Base-by-base conservation (phyloP, 768 basidiomycete species). In the Lepiota venenata region DNA sequence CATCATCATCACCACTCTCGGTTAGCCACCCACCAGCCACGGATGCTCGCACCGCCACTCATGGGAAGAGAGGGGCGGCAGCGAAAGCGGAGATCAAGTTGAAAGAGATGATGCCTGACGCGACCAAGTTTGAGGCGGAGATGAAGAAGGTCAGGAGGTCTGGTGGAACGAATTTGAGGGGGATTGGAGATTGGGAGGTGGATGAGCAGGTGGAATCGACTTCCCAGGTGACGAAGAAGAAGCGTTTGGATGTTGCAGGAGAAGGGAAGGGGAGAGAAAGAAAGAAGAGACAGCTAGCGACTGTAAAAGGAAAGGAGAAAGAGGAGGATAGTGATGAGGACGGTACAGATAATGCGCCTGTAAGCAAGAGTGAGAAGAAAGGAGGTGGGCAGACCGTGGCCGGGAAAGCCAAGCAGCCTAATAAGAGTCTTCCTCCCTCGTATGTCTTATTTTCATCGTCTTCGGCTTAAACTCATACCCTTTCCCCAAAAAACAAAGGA, bases 71-170 rank as follows among this genome's bases (percentile, higher is more conserved):
- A 16, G 64, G 58, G 10, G 80, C 81, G 21, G 79, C 80, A 10
- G 61, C 67, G 21, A 74, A 71, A 54, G 80, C 81, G 1, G 65
- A 69, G 44, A 66, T 84, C 76, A 61, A 74, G 69, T 59, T 93
- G 75, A 63, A 82, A 72, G 68, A 80, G 71, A 72, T 93, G 53
- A 92, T 93, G 84, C 91, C 91, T 0, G 91, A 93, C 59, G 74
- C 91, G 2, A 59, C 84, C 38, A 79, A 74, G 53, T 93, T 77
- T 61, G 81, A 91, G 64, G 79, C 79, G 60, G 85, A 93, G 70
- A 74, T 80, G 73, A 61, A 64, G 65, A 64, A 63, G 67, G 68
- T 59, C 45, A 64, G 66, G 69, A 70, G 63, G 62, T 69, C 64
- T 60, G 64, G 63, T 60, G 60, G 57, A 21, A n/a, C 47, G 4